Evolutionary conservation across 2,329 filamentous ascomycete genomes (phyloP).

Genomic region (Ophiostoma sp.): DNA sequence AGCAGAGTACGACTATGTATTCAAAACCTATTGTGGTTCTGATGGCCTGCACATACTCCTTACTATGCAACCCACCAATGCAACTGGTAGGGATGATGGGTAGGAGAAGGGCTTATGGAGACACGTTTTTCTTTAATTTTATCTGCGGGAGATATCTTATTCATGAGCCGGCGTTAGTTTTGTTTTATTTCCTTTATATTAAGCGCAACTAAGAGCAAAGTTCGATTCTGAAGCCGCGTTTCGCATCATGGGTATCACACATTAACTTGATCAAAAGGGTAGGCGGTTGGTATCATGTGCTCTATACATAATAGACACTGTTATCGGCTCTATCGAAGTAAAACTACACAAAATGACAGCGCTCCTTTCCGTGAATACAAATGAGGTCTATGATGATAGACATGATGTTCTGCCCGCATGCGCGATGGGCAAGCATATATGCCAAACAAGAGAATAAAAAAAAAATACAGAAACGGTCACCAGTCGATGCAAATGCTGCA

Average conservation of each 20-base stretch:
- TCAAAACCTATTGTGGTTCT: neutral
- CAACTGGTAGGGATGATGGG: neutral
- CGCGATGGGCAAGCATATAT: neutral
- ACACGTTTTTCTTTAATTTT: neutral
- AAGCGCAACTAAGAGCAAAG: neutral
- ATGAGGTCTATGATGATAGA: neutral
- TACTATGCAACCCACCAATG: neutral
- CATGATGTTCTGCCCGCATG: neutral
- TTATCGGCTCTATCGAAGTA: neutral
- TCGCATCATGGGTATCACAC: too few relatives aligned
- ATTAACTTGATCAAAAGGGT: neutral
- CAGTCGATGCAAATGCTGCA: neutral
- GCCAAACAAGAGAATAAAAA: neutral
- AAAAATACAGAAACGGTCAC: neutral
- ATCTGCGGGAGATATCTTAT: neutral
- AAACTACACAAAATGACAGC: neutral
- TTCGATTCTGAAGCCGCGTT: neutral
- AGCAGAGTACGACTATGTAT: too few relatives aligned
- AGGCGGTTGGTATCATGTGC: neutral
- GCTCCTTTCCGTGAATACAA: neutral
- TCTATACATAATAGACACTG: neutral
- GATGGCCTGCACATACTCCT: neutral
- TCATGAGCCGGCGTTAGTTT: constrained; percentile 1
- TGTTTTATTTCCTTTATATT: neutral
- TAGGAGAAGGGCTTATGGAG: neutral